These are phyloP conservation scores for Penstemon newberryi DNA, from an alignment of 257 asterid genomes.

Conservation along the genomic window DNA sequence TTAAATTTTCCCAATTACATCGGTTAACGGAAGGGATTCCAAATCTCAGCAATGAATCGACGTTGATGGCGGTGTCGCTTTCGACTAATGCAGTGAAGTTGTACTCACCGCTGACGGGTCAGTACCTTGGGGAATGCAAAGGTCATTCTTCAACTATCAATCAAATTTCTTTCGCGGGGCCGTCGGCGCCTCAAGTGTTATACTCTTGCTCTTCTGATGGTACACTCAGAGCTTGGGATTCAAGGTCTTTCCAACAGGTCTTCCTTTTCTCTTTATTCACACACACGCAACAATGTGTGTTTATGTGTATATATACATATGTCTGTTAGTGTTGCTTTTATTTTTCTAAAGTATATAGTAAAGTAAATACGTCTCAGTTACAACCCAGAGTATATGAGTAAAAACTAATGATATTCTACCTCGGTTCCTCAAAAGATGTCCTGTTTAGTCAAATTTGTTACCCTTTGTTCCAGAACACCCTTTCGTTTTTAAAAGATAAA, in stretches of 20 bases:
- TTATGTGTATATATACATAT: not conserved
- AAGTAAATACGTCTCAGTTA: too few relatives aligned
- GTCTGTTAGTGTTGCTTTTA: not conserved
- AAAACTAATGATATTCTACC: too few relatives aligned
- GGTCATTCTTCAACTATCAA: slow-evolving; percentile 79
- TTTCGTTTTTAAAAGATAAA: too few relatives aligned
- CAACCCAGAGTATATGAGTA: too few relatives aligned
- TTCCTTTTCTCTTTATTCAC: not conserved
- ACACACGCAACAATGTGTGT: not conserved
- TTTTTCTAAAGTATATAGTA: too few relatives aligned
- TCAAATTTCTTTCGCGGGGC: slow-evolving; percentile 62
- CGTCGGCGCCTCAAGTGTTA: slow-evolving; percentile 63
- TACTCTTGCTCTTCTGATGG: slow-evolving; percentile 85
- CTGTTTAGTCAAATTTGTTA: too few relatives aligned
- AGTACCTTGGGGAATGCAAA: slow-evolving; percentile 74
- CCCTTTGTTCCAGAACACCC: too few relatives aligned
- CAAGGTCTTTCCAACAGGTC: slow-evolving; percentile 84
- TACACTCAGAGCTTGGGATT: slow-evolving; percentile 92
- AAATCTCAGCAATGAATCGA: slow-evolving; percentile 68
- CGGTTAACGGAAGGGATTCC: not conserved
- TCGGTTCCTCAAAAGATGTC: too few relatives aligned
- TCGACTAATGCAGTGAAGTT: slow-evolving; percentile 83
- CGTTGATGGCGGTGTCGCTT: slow-evolving; percentile 91
- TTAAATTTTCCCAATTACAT: not conserved
- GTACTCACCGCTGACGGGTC: slow-evolving; percentile 84